Percentiles rank a stretch among this genome's conserved stretches.
Evolutionary conservation across 225 moss, liverwort and hornwort species (phyloP).

Genomic region (Straminergon stramineum): DNA sequence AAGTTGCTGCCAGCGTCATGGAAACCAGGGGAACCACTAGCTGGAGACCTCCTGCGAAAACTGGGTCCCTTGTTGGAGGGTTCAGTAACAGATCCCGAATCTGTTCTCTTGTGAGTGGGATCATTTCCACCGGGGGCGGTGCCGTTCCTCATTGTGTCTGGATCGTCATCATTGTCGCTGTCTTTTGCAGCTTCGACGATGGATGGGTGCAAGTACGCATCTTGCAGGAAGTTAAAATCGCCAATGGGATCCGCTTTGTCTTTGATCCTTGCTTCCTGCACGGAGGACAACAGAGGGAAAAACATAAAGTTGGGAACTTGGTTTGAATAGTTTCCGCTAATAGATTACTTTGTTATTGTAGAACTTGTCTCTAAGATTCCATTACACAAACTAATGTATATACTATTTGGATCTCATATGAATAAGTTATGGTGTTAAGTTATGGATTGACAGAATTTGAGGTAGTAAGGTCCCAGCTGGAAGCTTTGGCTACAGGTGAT

Average conservation of each 20-base stretch:
- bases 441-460: neutral
- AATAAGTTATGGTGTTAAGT: neutral
- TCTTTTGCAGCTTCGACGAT: conserved; percentile 12
- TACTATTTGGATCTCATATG: neutral
- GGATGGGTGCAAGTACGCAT: conserved; percentile 65
- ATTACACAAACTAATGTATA: neutral
- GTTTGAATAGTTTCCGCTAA: no score
- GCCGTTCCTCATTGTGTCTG: conserved; percentile 33
- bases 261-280: conserved; percentile 72
- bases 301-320: neutral
- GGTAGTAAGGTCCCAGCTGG: neutral
- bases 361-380: neutral
- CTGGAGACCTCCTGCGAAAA: neutral
- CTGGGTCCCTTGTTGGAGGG: neutral
- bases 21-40: neutral
- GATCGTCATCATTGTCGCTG: conserved; percentile 22
- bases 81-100: neutral
- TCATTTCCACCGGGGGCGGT: conserved; percentile 11
- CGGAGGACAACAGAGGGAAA: neutral
- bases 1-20: conserved; percentile 11
- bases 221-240: conserved; percentile 23
- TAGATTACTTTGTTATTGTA: neutral
- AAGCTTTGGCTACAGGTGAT: neutral
- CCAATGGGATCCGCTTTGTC: conserved; percentile 38
- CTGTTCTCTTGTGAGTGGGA: neutral